Base-by-base conservation (phyloP, 768 basidiomycete species). In the Lactifluus piperatus region DNA sequence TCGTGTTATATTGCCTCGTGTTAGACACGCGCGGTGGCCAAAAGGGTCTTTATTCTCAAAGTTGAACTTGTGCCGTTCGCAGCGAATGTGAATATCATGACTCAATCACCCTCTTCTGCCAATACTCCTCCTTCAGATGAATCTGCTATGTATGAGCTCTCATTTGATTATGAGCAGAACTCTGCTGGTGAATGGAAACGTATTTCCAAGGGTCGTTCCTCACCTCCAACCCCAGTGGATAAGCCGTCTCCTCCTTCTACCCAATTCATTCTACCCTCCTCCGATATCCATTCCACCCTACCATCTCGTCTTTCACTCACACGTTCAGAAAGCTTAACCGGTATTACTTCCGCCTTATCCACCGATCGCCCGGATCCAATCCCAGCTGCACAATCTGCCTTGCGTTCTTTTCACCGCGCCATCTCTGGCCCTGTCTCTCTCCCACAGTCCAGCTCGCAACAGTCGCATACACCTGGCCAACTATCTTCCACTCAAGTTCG, bases 261-360 rank as follows among this genome's bases (percentile, higher is more conserved):
- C 14, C 53, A 50, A 32, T 39, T 51, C 22, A 54, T 62, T 16
- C 26, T 52, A 34, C 62, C 60, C 8, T 60, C 70, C 11, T 70
- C 72, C 18, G 70, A 79, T 7, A 71, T 70, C 24, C 39, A 48
- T 58, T 73, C 18, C 56, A 76, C 78, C 30, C 74, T 75, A 1
- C 63, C 72, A 20, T 26, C 60, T 49, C 77, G 81, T 55, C 68
- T 74, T 20, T 80, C 85, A 0, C 76, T 88, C 29, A 80, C 85
- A 5, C 83, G 82, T 46, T 85, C 86, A 41, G 86, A 88, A 67
- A 85, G 81, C 66, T 77, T 81, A 30, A 79, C 80, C 63, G 71
- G 80, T n/a, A 68, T 75, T 8, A 73, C 78, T n/a, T 66, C 66
- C 57, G 69, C 69, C 27, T 44, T 54, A 16, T 32, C 54, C 3